These are phyloP conservation scores for Metschnikowia lachancei DNA, from an alignment of 805 yeast species.

Conservation along the genomic window DNA sequence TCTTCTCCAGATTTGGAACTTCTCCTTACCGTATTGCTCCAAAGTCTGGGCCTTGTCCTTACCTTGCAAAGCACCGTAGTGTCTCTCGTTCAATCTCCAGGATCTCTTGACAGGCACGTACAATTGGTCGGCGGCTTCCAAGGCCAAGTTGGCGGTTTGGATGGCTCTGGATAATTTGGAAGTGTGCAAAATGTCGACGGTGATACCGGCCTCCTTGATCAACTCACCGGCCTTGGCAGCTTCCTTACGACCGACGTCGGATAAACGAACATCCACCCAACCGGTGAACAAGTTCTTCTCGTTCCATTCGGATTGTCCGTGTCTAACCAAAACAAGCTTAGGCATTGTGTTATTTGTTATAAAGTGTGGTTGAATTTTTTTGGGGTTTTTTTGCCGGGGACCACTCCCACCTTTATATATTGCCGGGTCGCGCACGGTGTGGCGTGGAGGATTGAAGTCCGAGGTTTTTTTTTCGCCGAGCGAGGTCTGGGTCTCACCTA, in stretches of 20 bases:
- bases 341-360: constrained; percentile 31
- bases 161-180: constrained; percentile 92
- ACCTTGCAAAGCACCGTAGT: constrained; percentile 98
- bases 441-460: constrained; percentile 24
- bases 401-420: constrained; percentile 12
- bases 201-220: constrained; percentile 78
- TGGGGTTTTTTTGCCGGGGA: constrained; percentile 3
- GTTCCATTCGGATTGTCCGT: constrained; percentile 99
- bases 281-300: constrained; percentile 98
- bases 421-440: constrained; percentile 2
- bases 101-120: constrained; percentile 91
- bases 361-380: neutral
- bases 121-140: constrained; percentile 82
- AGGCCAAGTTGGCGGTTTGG: constrained; percentile 94
- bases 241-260: constrained; percentile 82
- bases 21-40: constrained; percentile 82
- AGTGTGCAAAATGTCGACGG: constrained; percentile 87
- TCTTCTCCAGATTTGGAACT: constrained; percentile 97
- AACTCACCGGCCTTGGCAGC: constrained; percentile 92
- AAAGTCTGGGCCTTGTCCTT: constrained; percentile 95
- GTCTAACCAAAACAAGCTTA: constrained; percentile 89
- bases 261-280: constrained; percentile 93
- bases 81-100: constrained; percentile 99
- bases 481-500: too few relatives aligned
- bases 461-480: constrained; percentile 11